A percentile compares a stretch with the other conserved stretches of the same genome.
Evolutionary conservation across 2,329 filamentous ascomycete species (phyloP).

Genomic region (Sporothrix phasma): DNA sequence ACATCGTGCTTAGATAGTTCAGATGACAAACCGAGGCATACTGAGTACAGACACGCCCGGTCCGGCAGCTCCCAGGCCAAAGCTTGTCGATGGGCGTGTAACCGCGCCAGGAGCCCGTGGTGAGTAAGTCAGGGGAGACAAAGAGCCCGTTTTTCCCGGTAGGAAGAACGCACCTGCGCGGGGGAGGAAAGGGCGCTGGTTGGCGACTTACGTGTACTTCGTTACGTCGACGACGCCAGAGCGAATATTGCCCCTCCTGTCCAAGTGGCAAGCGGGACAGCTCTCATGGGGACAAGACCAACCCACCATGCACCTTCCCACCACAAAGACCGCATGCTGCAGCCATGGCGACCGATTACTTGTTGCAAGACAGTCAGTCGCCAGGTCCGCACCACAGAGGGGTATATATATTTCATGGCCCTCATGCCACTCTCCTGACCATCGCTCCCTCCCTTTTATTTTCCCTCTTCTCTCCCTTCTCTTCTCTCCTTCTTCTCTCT

Average conservation of each 20-base stretch:
- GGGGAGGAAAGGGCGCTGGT: not conserved
- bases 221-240: not conserved
- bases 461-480: not conserved
- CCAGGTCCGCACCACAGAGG: constrained; percentile 5
- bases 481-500: not conserved
- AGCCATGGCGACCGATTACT: constrained; percentile 1
- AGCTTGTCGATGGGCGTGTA: not conserved
- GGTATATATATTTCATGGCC: constrained; percentile 15
- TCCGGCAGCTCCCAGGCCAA: not conserved
- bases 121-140: constrained; percentile 7
- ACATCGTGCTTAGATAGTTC: not conserved
- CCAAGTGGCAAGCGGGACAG: constrained; percentile 7
- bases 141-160: constrained; percentile 7
- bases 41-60: not conserved
- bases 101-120: not conserved
- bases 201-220: not conserved
- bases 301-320: constrained; percentile 11
- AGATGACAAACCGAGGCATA: not conserved
- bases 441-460: not conserved
- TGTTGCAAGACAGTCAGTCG: constrained; percentile 3
- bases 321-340: constrained; percentile 5
- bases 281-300: constrained; percentile 2
- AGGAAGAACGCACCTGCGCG: not conserved
- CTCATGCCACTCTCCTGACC: constrained; percentile 9
- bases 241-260: constrained; percentile 5